A percentile compares a stretch with the other conserved stretches of the same genome.
phyloP scores from a whole-genome alignment of 495 filamentous ascomycete species.

The Xeromyces bisporus region DNA sequence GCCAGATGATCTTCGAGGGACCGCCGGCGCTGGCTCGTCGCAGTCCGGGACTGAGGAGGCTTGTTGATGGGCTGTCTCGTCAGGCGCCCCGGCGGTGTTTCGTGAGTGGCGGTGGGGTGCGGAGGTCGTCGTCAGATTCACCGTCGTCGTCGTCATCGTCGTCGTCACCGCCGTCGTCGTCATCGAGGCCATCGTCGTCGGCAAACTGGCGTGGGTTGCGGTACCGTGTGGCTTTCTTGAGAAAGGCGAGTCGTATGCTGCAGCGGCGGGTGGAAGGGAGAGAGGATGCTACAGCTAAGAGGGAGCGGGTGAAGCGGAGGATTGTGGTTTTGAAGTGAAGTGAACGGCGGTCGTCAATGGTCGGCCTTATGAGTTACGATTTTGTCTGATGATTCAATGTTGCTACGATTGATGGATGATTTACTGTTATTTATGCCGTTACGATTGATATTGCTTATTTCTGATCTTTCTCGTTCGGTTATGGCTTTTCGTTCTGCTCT shows the following conservation, averaged over 20 bases:
- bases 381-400: not conserved
- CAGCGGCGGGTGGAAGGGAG: constrained; percentile 38
- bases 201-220: too few species aligned
- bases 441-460: too few species aligned
- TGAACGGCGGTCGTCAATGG: constrained; percentile 4
- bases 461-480: constrained; percentile 1
- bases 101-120: too few species aligned
- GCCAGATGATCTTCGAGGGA: constrained; percentile 31
- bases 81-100: too few species aligned
- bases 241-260: constrained; percentile 38
- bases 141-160: too few species aligned
- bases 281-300: constrained; percentile 43
- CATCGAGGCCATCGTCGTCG: too few species aligned
- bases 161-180: too few species aligned
- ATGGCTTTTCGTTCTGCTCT: too few species aligned
- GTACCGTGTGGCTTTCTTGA: too few species aligned
- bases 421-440: too few species aligned
- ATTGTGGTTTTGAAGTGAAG: constrained; percentile 29
- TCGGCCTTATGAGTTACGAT: too few species aligned
- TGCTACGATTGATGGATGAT: not conserved
- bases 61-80: constrained; percentile 13
- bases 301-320: constrained; percentile 46
- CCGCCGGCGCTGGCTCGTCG: constrained; percentile 19
- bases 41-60: constrained; percentile 21
- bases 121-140: too few species aligned